Conservation (phyloP, 176 grass and related monocot species). For the Hordeum vulgare region MorexV3_pseudomolecules_assembly NC_058521.1:97728340-97728839, state of each 20-base stretch:
- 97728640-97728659: background rate
- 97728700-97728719: background rate
- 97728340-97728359: conserved; percentile 67
- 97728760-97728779: background rate
- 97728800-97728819: background rate
- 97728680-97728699: conserved; percentile 1
- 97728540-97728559: background rate
- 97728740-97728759: background rate
- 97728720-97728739: background rate
- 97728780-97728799: background rate
- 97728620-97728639: background rate
- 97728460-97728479: background rate
- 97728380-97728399: conserved; percentile 75
- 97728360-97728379: conserved; percentile 97
- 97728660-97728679: background rate
- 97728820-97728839: background rate
- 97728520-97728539: background rate
- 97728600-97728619: background rate
- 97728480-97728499: background rate
- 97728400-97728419: conserved; percentile 86
- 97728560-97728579: background rate
- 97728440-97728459: conserved; percentile 21
- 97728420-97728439: conserved; percentile 86
- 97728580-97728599: background rate
- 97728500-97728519: background rate